Evolutionary conservation across 257 asterid species (phyloP).

Genomic region (Solanum etuberosum): DNA sequence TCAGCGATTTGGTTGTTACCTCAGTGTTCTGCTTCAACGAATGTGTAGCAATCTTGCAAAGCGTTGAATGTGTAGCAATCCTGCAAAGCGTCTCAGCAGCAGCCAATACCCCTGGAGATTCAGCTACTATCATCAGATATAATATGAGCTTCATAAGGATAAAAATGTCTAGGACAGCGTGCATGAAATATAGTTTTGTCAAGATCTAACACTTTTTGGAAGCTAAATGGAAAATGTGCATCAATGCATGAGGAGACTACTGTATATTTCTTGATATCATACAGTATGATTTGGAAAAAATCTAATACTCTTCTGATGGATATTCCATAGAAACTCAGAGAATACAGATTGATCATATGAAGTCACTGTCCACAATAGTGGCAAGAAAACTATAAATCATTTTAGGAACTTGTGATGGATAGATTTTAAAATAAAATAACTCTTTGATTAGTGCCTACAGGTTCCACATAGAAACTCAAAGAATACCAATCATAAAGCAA

Average conservation of each 20-base stretch:
- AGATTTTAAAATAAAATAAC: neutral
- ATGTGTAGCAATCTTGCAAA: constrained; percentile 37
- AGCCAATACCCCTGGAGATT: constrained; percentile 29
- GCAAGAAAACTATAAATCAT: neutral
- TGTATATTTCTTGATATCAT: neutral
- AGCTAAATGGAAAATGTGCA: neutral
- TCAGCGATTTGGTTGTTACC: constrained; percentile 17
- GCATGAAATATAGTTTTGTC: neutral
- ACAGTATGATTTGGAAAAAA: neutral
- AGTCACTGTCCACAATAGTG: neutral
- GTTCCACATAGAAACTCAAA: neutral
- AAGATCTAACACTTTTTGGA: neutral
- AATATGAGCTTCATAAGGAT: neutral
- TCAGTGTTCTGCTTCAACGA: constrained; percentile 23
- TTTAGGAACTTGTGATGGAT: neutral
- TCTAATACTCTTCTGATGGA: neutral
- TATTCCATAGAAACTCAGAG: neutral
- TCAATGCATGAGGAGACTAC: neutral
- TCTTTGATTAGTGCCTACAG: neutral
- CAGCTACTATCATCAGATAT: constrained; percentile 21
- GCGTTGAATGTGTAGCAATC: constrained; percentile 42
- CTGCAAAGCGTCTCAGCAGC: constrained; percentile 80
- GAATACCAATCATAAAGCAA: neutral
- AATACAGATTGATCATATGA: neutral
- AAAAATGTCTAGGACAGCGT: neutral